Base-by-base conservation (phyloP, 2,329 filamentous ascomycete species). In the Cucurbitaria berberidis region DNA sequence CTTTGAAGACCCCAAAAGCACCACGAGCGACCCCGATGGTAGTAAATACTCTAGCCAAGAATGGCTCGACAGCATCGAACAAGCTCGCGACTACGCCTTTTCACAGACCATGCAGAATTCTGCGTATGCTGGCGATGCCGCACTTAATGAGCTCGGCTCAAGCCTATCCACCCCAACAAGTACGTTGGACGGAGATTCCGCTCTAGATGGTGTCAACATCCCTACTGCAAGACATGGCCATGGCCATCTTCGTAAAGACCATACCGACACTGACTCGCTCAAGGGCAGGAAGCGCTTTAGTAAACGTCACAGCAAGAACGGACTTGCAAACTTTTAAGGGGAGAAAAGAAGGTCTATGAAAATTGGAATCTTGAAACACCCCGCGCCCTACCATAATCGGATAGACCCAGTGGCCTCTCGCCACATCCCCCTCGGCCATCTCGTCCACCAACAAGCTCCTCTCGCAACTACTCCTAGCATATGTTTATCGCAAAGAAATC, bases 231-330 rank as follows among this genome's bases (percentile, higher is more conserved):
- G 76, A 56, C 79, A 78, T 67, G 81, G 76, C 55, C 79, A 78
- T 67, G 81, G 76, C 54, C 78, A 78, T 64, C 73, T 77, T 50
- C 77, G 67, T 67, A 82, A 73, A 75, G 81, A 76, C 62, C 73
- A 67, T 60, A 77, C 74, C 44, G 82, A 84, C 60, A 74, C 76
- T 42, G 82, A 84, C 45, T 83, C 81, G n/a, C 66, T 82, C 15
- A 86, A 84, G 70, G 82, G 82, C 43, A 80, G 81, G 62, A 86
- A 86, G 69, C 76, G 85, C 43, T 98, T 97, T 76, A 96, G 92
- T 78, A 95, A 95, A 77, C 84, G 93, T 63, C 91, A 96, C 77
- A 96, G 90, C 15, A 96, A 96, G 78, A 96, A 91, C 74, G 93
- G 93, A n/a, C 83, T 96, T 43, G 91, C 91, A 24, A 89, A 93